These are phyloP conservation scores for Pyrenochaeta sp. DNA, from an alignment of 2,329 filamentous ascomycete species.

Conservation along the genomic window DNA sequence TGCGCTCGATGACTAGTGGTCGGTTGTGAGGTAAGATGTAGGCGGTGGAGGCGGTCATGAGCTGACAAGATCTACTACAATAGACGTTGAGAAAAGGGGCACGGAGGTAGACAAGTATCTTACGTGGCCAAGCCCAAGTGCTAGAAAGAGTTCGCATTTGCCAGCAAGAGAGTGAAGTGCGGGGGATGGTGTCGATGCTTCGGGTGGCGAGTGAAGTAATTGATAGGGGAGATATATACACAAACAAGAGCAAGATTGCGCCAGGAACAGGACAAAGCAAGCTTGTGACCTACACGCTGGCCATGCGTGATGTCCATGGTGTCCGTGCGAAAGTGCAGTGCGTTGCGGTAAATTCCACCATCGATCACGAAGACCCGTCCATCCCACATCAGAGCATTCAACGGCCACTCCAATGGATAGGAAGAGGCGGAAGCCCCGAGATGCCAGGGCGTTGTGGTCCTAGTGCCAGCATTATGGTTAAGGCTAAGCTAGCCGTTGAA, in stretches of 20 bases:
- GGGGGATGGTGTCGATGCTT: background rate
- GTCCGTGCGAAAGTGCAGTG: background rate
- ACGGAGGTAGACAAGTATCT: background rate
- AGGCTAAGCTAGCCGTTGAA: background rate
- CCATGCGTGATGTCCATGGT: background rate
- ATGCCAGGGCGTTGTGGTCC: background rate
- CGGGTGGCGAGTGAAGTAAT: background rate
- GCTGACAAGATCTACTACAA: background rate
- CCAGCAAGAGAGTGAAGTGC: background rate
- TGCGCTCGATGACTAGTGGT: background rate
- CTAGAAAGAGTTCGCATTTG: background rate
- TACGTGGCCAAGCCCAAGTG: background rate
- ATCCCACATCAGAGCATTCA: background rate
- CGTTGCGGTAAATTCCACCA: background rate
- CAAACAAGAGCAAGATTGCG: background rate
- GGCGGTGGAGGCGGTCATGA: background rate
- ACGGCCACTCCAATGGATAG: background rate
- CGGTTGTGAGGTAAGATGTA: background rate
- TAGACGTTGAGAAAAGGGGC: background rate
- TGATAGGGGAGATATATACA: background rate
- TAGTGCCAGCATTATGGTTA: background rate
- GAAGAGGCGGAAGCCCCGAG: background rate
- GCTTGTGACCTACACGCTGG: background rate
- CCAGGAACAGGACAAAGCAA: background rate
- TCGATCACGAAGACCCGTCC: background rate